These are phyloP conservation scores for Leishmania turanica DNA, from an alignment of 208 protist species.

Conservation along the genomic window DNA sequence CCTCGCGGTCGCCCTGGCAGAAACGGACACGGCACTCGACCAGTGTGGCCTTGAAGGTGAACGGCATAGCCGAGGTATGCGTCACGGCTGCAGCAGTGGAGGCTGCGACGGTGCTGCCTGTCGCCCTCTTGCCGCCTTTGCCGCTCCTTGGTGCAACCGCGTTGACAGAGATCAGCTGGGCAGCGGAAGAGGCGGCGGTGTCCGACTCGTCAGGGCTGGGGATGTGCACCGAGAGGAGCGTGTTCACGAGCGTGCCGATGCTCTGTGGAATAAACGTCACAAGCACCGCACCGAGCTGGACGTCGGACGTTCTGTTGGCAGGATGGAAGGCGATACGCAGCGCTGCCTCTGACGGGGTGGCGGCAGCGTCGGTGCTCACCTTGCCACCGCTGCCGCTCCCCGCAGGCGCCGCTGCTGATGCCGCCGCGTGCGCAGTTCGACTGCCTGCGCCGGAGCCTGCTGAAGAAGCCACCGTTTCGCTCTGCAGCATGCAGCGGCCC, in stretches of 20 bases:
- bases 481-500: slow-evolving; percentile 49
- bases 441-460: neutral
- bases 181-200: slow-evolving; percentile 4
- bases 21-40: slow-evolving; percentile 40
- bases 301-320: slow-evolving; percentile 34
- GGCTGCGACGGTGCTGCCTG: neutral
- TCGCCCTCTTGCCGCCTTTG: neutral
- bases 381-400: neutral
- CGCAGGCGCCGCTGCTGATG: neutral
- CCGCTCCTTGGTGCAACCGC: neutral
- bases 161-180: neutral
- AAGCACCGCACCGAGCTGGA: slow-evolving; percentile 44
- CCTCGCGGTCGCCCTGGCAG: slow-evolving; percentile 42
- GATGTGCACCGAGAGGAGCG: slow-evolving; percentile 69
- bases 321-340: slow-evolving; percentile 33
- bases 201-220: slow-evolving; percentile 16
- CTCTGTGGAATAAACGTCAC: slow-evolving; percentile 65
- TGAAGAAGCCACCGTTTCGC: slow-evolving; percentile 7
- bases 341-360: slow-evolving; percentile 3
- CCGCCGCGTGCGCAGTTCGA: neutral
- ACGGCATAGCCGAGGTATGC: slow-evolving; percentile 5
- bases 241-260: slow-evolving; percentile 70
- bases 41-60: slow-evolving; percentile 23
- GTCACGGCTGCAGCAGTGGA: neutral
- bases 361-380: neutral